Conservation (phyloP, 1,139 yeast species). For the Candida sp. region DNA sequence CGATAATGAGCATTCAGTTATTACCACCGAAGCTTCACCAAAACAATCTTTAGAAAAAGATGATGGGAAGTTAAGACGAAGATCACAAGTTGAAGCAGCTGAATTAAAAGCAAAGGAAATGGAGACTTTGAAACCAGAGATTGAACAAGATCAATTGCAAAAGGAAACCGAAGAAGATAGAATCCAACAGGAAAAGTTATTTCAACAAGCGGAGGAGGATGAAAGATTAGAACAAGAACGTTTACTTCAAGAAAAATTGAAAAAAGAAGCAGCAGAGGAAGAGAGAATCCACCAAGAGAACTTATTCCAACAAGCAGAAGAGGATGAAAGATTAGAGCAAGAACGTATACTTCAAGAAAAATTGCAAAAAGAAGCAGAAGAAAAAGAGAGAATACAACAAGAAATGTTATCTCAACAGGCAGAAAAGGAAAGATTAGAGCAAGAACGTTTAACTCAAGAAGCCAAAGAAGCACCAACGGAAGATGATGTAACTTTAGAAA, state of each 20-base stretch:
- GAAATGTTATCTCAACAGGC: background rate
- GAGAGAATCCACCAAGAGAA: background rate
- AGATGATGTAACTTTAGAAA: conserved; percentile 1
- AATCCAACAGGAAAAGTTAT: background rate
- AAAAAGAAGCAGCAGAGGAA: background rate
- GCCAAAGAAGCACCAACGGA: background rate
- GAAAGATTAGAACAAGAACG: background rate
- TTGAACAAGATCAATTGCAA: background rate
- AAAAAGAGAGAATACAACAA: background rate
- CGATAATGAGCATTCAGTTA: background rate
- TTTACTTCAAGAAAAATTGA: background rate
- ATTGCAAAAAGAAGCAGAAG: background rate
- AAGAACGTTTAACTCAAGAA: background rate
- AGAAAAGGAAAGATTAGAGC: conserved; percentile 1
- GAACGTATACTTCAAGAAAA: background rate
- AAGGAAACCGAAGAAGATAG: background rate
- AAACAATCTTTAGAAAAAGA: background rate
- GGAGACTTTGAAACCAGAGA: background rate
- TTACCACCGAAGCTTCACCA: background rate
- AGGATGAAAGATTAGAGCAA: background rate
- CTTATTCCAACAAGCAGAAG: background rate
- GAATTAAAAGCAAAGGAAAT: background rate
- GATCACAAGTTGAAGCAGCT: background rate
- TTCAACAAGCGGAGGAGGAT: background rate
- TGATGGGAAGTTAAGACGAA: background rate